phyloP scores from a whole-genome alignment of 176 grass and related monocot genomes.

The Bromus sterilis region DNA sequence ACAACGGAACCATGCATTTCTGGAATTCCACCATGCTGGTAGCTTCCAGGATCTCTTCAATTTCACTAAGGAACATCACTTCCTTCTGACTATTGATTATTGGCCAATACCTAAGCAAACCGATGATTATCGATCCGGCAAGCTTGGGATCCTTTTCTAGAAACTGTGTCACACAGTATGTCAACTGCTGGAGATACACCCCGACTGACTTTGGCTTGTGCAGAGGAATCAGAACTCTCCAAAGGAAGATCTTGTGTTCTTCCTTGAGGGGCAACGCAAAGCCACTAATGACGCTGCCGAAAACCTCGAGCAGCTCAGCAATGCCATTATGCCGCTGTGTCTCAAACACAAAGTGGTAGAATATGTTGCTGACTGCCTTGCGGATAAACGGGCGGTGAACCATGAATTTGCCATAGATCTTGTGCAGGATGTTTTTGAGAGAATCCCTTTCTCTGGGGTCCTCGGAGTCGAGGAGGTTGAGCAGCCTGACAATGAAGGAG shows the following conservation, averaged over 20 bases:
- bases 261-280: slow-evolving; percentile 94
- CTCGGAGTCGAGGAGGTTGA: slow-evolving; percentile 91
- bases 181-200: slow-evolving; percentile 90
- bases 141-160: slow-evolving; percentile 94
- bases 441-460: slow-evolving; percentile 93
- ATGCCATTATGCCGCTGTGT: slow-evolving; percentile 82
- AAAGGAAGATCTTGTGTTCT: slow-evolving; percentile 96
- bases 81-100: slow-evolving; percentile 97
- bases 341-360: slow-evolving; percentile 93
- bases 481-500: slow-evolving; percentile 73
- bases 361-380: slow-evolving; percentile 89
- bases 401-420: slow-evolving; percentile 98
- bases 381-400: slow-evolving; percentile 92
- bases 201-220: slow-evolving; percentile 89
- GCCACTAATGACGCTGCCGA: slow-evolving; percentile 90
- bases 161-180: slow-evolving; percentile 86
- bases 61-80: slow-evolving; percentile 95
- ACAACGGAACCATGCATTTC: slow-evolving; percentile 96
- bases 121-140: slow-evolving; percentile 56
- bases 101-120: slow-evolving; percentile 89
- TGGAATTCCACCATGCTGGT: slow-evolving; percentile 71
- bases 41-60: slow-evolving; percentile 87
- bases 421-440: slow-evolving; percentile 91
- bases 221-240: slow-evolving; percentile 65
- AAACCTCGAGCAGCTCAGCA: slow-evolving; percentile 92